These are phyloP conservation scores for Mercurialis annua DNA, from an alignment of 345 rosid genomes.

Conservation along the genomic window DNA sequence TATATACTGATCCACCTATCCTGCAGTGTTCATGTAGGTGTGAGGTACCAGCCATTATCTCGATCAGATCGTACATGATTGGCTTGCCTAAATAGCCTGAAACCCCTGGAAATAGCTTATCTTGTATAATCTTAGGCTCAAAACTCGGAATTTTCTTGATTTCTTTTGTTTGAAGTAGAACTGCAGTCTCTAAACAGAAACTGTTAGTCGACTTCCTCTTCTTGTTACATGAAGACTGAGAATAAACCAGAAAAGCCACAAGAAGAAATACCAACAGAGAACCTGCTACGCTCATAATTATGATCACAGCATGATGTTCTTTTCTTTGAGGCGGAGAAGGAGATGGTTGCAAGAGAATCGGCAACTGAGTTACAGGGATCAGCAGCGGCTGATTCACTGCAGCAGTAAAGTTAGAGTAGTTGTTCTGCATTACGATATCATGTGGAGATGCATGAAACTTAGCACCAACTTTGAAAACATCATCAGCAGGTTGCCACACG, in stretches of 20 bases:
- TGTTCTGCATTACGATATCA: constrained; percentile 39
- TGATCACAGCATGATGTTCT: constrained; percentile 20
- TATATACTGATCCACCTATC: constrained; percentile 51
- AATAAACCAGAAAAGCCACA: constrained; percentile 22
- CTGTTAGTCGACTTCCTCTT: constrained; percentile 24
- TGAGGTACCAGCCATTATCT: constrained; percentile 47
- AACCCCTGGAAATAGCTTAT: constrained; percentile 51
- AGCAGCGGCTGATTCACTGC: constrained; percentile 40
- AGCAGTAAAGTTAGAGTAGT: constrained; percentile 31
- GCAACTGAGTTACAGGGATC: constrained; percentile 50
- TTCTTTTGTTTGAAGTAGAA: constrained; percentile 36
- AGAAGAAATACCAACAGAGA: constrained; percentile 24
- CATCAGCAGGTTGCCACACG: constrained; percentile 50
- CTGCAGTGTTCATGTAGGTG: constrained; percentile 37
- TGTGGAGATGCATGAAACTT: constrained; percentile 40
- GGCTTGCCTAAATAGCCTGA: constrained; percentile 52
- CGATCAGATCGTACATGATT: constrained; percentile 36
- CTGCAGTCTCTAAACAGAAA: constrained; percentile 37
- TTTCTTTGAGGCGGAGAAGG: constrained; percentile 18
- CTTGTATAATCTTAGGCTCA: constrained; percentile 35
- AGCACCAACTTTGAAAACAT: constrained; percentile 34
- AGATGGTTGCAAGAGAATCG: constrained; percentile 34
- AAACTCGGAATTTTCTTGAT: constrained; percentile 15
- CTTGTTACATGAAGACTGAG: background rate
- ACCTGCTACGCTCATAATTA: constrained; percentile 21